Evolutionary conservation across 192 early-diverging fungal genomes (phyloP).

Genomic region (Coemansia pectinata): DNA sequence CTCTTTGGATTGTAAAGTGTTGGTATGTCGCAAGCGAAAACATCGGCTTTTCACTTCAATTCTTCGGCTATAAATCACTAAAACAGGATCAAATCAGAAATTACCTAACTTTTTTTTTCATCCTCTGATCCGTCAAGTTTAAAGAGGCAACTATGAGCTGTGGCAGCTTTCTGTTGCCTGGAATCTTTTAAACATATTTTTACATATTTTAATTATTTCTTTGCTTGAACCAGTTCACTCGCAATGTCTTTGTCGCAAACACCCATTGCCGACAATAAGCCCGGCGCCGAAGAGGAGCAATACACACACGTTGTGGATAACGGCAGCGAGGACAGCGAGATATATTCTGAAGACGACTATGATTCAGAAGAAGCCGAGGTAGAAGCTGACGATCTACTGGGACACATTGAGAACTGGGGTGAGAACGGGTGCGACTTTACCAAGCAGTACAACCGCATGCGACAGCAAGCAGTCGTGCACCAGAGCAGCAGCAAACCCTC

Average conservation of each 20-base stretch:
- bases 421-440: conserved; percentile 89
- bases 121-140: not conserved
- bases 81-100: not conserved
- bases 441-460: conserved; percentile 87
- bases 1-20: too few species aligned
- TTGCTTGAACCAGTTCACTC: not conserved
- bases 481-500: conserved; percentile 10
- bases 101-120: not conserved
- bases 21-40: too few species aligned
- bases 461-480: conserved; percentile 60
- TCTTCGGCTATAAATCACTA: not conserved
- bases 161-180: too few species aligned
- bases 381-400: conserved; percentile 75
- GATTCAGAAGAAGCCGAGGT: conserved; percentile 58
- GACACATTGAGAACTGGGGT: conserved; percentile 78
- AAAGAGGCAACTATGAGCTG: too few species aligned
- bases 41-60: too few species aligned
- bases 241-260: not conserved
- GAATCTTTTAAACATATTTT: too few species aligned
- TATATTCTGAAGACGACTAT: conserved; percentile 29
- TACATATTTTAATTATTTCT: not conserved
- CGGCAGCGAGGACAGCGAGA: conserved; percentile 5
- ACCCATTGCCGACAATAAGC: not conserved
- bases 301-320: not conserved
- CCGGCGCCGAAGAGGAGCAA: not conserved